A percentile compares a stretch with the other conserved stretches of the same genome.
Conservation (phyloP, 164 flowering plant genomes). For the Kingdonia uniflora region DNA sequence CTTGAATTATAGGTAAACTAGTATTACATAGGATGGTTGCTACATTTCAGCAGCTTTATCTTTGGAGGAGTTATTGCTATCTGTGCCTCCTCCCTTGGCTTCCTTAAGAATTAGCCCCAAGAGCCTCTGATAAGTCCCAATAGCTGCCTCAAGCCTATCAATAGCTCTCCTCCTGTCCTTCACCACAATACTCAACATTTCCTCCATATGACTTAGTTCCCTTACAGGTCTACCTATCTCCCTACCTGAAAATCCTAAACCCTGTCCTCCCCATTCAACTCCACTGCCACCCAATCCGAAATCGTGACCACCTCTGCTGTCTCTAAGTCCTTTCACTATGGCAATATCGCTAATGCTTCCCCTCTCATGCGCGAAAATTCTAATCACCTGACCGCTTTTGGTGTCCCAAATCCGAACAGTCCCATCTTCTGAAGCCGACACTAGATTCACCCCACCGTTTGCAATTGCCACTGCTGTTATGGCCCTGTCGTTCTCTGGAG, state of each 20-base stretch:
- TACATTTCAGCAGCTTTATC: background rate
- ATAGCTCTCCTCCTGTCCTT: conserved; percentile 32
- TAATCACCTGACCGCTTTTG: conserved; percentile 14
- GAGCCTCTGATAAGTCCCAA: conserved; percentile 31
- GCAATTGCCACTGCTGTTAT: conserved; percentile 17
- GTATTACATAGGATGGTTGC: too few species aligned
- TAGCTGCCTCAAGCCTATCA: conserved; percentile 31
- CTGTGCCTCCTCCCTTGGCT: conserved; percentile 20
- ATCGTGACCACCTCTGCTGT: conserved; percentile 6
- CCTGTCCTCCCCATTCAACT: background rate
- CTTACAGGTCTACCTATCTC: conserved; percentile 16
- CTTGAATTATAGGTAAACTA: too few species aligned
- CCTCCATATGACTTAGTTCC: conserved; percentile 26
- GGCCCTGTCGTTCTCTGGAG: conserved; percentile 18
- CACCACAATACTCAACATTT: conserved; percentile 19
- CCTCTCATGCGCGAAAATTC: conserved; percentile 17
- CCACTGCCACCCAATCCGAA: background rate
- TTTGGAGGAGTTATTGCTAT: background rate
- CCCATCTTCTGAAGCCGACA: conserved; percentile 46
- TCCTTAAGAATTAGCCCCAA: conserved; percentile 42
- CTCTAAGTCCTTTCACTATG: conserved; percentile 18
- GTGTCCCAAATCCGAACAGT: conserved; percentile 28
- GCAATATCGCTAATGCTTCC: conserved; percentile 23
- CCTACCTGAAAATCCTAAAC: conserved; percentile 11
- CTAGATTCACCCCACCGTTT: conserved; percentile 17